Evolutionary conservation across 2,329 filamentous ascomycete genomes (phyloP).

Genomic region (Nothopassalora personata): DNA sequence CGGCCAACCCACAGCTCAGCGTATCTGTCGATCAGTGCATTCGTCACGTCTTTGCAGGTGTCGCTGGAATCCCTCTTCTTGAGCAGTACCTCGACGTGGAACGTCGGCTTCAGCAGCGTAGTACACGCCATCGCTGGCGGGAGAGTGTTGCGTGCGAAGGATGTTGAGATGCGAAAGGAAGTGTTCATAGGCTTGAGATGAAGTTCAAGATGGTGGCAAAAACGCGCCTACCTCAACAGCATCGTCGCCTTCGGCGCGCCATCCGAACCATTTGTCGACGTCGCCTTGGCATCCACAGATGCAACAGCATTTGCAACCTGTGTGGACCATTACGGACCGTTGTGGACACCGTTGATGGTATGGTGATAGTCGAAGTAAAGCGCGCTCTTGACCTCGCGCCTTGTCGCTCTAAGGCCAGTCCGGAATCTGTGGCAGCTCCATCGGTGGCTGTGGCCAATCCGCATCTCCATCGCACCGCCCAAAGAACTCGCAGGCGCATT

Average conservation of each 20-base stretch:
- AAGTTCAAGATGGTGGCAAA: background rate
- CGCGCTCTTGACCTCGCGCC: too few relatives aligned
- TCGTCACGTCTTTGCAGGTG: constrained; percentile 27
- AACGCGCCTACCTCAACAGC: background rate
- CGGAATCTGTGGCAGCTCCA: constrained; percentile 15
- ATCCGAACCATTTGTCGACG: background rate
- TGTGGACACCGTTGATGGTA: too few relatives aligned
- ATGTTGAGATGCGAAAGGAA: background rate
- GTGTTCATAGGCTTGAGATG: background rate
- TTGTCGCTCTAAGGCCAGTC: constrained; percentile 28
- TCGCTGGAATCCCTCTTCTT: constrained; percentile 18
- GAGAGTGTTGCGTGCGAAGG: background rate
- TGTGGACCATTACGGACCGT: too few relatives aligned
- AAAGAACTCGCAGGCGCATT: constrained; percentile 22
- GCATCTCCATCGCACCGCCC: constrained; percentile 13
- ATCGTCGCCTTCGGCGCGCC: background rate
- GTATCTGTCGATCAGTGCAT: constrained; percentile 27
- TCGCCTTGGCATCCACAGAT: background rate
- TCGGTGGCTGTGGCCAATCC: constrained; percentile 11
- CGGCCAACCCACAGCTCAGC: constrained; percentile 13
- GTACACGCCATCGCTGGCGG: constrained; percentile 8
- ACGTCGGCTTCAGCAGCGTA: constrained; percentile 27
- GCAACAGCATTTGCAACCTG: too few relatives aligned
- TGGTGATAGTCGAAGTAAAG: too few relatives aligned
- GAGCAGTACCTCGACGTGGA: constrained; percentile 39